These are phyloP conservation scores for Colletotrichum sp. DNA, from an alignment of 2,329 filamentous ascomycete genomes.

Conservation along the genomic window DNA sequence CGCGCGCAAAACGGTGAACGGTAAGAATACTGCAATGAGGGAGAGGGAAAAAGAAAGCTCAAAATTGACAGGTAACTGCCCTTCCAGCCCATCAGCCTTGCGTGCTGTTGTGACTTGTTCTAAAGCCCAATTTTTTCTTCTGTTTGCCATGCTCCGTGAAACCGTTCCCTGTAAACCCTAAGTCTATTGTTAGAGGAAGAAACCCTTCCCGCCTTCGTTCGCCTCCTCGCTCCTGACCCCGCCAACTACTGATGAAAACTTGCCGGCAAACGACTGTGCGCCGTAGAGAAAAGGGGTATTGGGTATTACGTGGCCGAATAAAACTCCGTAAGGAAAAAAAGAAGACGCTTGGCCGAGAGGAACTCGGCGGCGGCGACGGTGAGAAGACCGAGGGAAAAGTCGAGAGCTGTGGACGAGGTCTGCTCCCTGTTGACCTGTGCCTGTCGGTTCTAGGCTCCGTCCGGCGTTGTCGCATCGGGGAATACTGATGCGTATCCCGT, in stretches of 20 bases:
- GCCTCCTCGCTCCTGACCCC: background rate
- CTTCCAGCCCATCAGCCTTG: slow-evolving; percentile 8
- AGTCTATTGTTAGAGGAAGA: slow-evolving; percentile 14
- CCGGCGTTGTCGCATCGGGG: background rate
- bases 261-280: background rate
- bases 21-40: background rate
- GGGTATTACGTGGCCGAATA: background rate
- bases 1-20: background rate
- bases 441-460: background rate
- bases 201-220: background rate
- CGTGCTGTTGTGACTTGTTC: slow-evolving; percentile 12
- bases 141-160: slow-evolving; percentile 14
- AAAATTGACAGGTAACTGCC: slow-evolving; percentile 14
- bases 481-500: background rate
- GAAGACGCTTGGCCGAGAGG: background rate
- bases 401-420: background rate
- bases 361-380: background rate
- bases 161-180: slow-evolving; percentile 2
- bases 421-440: background rate
- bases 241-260: background rate
- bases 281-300: background rate
- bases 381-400: background rate
- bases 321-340: background rate
- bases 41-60: background rate
- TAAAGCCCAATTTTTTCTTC: slow-evolving; percentile 16